Evolutionary conservation across 148 eudicot genomes (phyloP), one percentile per base, ranked within the genome.

Genomic region (Talinum fruticosum): DNA sequence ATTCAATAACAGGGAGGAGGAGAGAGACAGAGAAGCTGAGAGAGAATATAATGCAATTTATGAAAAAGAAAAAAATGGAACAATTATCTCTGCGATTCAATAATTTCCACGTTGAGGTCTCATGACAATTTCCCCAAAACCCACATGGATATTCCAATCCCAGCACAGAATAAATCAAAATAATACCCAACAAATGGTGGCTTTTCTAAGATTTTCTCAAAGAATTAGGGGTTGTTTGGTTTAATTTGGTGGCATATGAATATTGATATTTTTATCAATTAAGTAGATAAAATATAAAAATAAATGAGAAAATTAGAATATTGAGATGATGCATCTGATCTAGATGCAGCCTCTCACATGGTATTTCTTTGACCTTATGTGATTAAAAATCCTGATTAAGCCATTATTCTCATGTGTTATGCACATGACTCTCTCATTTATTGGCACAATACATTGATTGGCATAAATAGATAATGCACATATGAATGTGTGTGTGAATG

Each of bases 21-120:
- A 57, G 30, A 57, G 76, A 76, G 44, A 45, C 1, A 54, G 24
- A 21, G 62, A 54, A 6, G 19, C 6, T n/a, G 62, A 54, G 7
- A 18, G 5, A 54, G 26, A 54, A 18, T 54, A 4, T 41, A 5
- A 51, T 68, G 47, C 47, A 41, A 3, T 68, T 35, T 23, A 28
- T 65, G 10, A 8, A 29, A 64, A 54, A 12, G 23, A 37, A 30
- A 75, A 41, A 69, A 12, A 5, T 30, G 80, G 74, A 75, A 73
- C 73, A 76, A 73, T 75, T 76, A 69, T 81, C 34, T 75, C 66
- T 83, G 78, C 45, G 54, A 70, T 80, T 85, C 84, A 86, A 90
- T 86, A 53, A 87, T 89, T 85, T 83, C 78, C 92, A 86, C 84
- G 87, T 88, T 90, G 86, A 83, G 79, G 14, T 59, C 67, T 66